Percentiles rank a stretch among this genome's conserved stretches.
Conservation (phyloP, 1,139 yeast species). For the Tardiomyces digboiensis region DNA sequence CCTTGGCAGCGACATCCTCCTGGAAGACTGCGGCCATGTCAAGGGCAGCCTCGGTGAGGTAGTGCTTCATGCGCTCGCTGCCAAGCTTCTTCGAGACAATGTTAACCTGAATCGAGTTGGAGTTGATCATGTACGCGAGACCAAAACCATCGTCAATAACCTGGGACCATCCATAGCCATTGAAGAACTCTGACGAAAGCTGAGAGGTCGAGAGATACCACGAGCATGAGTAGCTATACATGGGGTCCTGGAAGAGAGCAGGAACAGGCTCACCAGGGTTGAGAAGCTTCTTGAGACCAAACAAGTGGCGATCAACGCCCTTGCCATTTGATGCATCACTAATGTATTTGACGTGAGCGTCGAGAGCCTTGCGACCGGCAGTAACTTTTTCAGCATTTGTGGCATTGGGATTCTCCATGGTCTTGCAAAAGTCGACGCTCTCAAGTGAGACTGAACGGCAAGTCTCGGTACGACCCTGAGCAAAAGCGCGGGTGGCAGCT, state of each 20-base stretch:
- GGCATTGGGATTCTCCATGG: constrained; percentile 58
- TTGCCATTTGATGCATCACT: constrained; percentile 73
- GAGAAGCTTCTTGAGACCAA: constrained; percentile 76
- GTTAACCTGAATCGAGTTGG: constrained; percentile 79
- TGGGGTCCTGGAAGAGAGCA: constrained; percentile 65
- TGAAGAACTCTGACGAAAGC: constrained; percentile 77
- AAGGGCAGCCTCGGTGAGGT: constrained; percentile 69
- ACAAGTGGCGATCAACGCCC: constrained; percentile 92
- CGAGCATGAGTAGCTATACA: constrained; percentile 61
- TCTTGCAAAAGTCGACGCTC: constrained; percentile 60
- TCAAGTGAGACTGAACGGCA: constrained; percentile 82
- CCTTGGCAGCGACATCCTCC: constrained; percentile 21
- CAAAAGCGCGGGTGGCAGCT: constrained; percentile 86
- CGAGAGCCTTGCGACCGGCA: constrained; percentile 65
- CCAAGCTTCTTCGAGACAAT: constrained; percentile 70
- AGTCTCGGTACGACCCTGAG: constrained; percentile 94
- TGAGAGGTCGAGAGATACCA: constrained; percentile 93
- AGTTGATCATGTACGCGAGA: constrained; percentile 85
- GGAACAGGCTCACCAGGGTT: constrained; percentile 54
- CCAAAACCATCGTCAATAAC: constrained; percentile 94
- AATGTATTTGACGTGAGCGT: constrained; percentile 68
- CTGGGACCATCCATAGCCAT: constrained; percentile 96
- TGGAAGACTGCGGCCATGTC: constrained; percentile 64
- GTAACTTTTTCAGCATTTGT: constrained; percentile 49
- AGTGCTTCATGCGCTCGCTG: constrained; percentile 57